Conservation (phyloP, 1,284 basidiomycete genomes). For the Pholiota adiposa region DNA sequence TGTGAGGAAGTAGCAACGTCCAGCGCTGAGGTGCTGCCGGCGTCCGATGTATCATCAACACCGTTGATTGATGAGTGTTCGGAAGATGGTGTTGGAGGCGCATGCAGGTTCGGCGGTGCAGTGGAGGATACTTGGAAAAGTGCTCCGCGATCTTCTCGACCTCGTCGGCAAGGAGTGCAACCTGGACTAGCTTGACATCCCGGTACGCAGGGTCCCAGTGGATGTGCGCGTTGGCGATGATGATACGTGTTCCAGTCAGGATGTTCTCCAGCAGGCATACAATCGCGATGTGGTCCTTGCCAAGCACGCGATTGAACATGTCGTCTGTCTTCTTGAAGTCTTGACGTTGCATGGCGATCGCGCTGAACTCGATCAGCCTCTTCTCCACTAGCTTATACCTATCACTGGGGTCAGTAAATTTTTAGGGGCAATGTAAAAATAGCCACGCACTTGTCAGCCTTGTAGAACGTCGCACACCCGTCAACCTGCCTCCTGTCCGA, state of each 20-base stretch:
- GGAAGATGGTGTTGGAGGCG: constrained; percentile 7
- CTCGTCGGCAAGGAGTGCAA: constrained; percentile 91
- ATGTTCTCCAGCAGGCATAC: constrained; percentile 89
- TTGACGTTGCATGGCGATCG: constrained; percentile 89
- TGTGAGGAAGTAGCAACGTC: constrained; percentile 13
- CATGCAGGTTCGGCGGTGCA: constrained; percentile 17
- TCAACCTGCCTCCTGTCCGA: constrained; percentile 90
- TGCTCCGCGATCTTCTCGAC: constrained; percentile 86
- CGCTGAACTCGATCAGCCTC: constrained; percentile 93
- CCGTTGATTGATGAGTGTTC: constrained; percentile 13
- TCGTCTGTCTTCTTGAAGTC: constrained; percentile 99
- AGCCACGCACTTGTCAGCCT: constrained; percentile 77
- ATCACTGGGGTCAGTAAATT: constrained; percentile 15
- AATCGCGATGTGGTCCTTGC: constrained; percentile 94
- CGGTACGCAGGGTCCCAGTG: constrained; percentile 93
- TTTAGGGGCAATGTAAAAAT: constrained; percentile 10
- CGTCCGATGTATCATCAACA: constrained; percentile 18
- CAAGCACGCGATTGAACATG: constrained; percentile 99
- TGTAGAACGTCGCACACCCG: constrained; percentile 98
- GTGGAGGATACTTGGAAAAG: constrained; percentile 86
- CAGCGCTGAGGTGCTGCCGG: constrained; percentile 15
- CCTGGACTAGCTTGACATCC: constrained; percentile 98
- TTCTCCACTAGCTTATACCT: constrained; percentile 95
- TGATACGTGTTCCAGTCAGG: constrained; percentile 83
- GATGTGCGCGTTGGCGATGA: constrained; percentile 92